Base-by-base conservation (phyloP, 2,329 filamentous ascomycete species). In the Neofusicoccum umdonicola region DNA sequence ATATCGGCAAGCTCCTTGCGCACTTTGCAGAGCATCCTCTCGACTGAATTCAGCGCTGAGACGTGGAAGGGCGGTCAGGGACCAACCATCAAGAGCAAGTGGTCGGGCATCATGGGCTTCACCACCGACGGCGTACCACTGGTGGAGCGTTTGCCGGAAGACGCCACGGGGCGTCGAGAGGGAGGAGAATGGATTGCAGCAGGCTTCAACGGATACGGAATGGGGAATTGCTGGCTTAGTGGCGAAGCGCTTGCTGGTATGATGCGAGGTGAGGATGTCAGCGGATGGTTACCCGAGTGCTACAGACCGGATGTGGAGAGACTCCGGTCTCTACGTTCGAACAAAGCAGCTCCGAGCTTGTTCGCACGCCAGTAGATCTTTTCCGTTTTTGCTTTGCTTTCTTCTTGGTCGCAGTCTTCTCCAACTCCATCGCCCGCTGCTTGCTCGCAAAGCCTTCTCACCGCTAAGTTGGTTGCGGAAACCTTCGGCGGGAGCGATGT, bases 41-140 rank as follows among this genome's bases (percentile, higher is more conserved):
- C 66, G 11, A 47, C 66, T n/a, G 56, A 68, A 31, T 66, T 68
- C 2, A 47, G 62, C 4, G 47, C 64, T 4, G 68, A 69, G 3
- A 45, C 57, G 31, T 66, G 65, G n/a, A 64, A 64, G 13, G 67
- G 66, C 57, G 66, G 64, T 35, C 42, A 35, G 7, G 64, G 67
- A 17, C 62, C 66, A 1, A 58, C 70, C 4, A 66, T 82, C 3
- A 77, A 78, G 62, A 75, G 75, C 56, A 73, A 77, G 0, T 87
- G 84, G 85, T 81, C 80, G 0, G 84, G 84, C 0, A 78, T 82
- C 6, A 70, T 86, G 22, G 81, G 78, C 0, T 69, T 80, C 34
- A 83, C 82, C 0, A 81, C 80, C 0, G 85, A 87, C 66, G 56
- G 68, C 11, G 72, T 84, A 34, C 84, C 84, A 0, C 78, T 85